phyloP scores from a whole-genome alignment of 352 stramenopile genomes.

The Pythium dissotocum region DNA sequence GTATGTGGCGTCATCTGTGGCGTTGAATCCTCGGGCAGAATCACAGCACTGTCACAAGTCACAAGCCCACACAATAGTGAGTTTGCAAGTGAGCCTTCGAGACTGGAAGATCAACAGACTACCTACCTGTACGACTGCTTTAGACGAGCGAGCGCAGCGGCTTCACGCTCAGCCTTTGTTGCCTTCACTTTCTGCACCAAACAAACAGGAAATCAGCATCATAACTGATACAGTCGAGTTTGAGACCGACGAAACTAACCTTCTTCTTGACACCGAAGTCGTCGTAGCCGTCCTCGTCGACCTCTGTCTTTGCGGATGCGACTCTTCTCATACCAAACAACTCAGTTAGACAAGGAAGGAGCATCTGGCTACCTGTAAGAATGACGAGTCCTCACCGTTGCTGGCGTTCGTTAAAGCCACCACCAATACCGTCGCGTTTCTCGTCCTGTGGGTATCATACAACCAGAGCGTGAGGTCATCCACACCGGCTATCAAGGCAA shows the following conservation, averaged over 20 bases:
- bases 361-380: too few species aligned
- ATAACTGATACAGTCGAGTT: background rate
- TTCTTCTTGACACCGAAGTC: conserved; percentile 88
- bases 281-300: conserved; percentile 86
- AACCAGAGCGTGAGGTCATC: background rate
- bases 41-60: conserved; percentile 18
- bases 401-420: conserved; percentile 85
- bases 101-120: background rate
- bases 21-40: conserved; percentile 13
- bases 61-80: background rate
- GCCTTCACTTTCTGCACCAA: conserved; percentile 53
- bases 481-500: background rate
- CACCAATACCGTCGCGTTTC: conserved; percentile 71
- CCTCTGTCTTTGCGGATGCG: conserved; percentile 72
- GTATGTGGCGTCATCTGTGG: conserved; percentile 2
- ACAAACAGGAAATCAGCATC: background rate
- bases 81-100: background rate
- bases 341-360: background rate
- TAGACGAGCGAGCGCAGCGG: conserved; percentile 73
- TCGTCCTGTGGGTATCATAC: conserved; percentile 50
- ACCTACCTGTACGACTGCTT: conserved; percentile 79
- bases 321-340: conserved; percentile 29
- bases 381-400: conserved; percentile 46
- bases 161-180: conserved; percentile 76
- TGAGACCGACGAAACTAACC: conserved; percentile 24